Base-by-base conservation (phyloP, 2,329 filamentous ascomycete genomes). In the Seiridium cupressi region DNA sequence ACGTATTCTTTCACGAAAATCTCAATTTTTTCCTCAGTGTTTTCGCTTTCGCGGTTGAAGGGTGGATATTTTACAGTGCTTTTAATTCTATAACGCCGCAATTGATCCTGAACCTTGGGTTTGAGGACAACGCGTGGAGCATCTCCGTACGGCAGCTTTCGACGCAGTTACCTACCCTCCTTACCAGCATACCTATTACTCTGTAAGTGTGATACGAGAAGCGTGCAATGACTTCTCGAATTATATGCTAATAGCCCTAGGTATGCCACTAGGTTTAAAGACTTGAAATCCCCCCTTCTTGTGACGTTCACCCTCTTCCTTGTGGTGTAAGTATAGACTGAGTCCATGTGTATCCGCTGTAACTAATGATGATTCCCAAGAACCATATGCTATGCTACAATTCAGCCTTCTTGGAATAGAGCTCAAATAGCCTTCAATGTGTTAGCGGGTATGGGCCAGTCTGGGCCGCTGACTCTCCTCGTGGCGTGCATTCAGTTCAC, bases 21-120 rank as follows among this genome's bases (percentile, higher is more conserved):
- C 79, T 78, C 10, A 86, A 86, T 66, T 85, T 86, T 64, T 78
- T 75, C 6, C 76, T 84, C 3, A 78, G 82, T 2, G 77, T 81
- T 8, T 84, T 84, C 66, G 83, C 83, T 3, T 85, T 85, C 62
- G 79, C 79, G 3, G 80, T 85, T 40, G 83, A 86, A 69, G 83
- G 83, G 11, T 86, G 82, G 82, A 82, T 85, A 58, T 85, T 84
- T 66, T 83, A 83, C 69, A 78, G 76, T 58, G 81, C 81, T 2
- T 79, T 84, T 60, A 83, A 83, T 68, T 77, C 77, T 31, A 71
- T 82, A 54, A 80, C 80, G 1, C 80, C 80, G 2, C 77, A 81
- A 59, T 77, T 83, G 53, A 72, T 79, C 2, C 73, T 83, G 3
- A 74, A 82, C 61, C 73, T 83, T 4, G 81, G 80, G 4, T 83